Evolutionary conservation across 129 eudicot species (phyloP).

Genomic region (Calendula officinalis): DNA sequence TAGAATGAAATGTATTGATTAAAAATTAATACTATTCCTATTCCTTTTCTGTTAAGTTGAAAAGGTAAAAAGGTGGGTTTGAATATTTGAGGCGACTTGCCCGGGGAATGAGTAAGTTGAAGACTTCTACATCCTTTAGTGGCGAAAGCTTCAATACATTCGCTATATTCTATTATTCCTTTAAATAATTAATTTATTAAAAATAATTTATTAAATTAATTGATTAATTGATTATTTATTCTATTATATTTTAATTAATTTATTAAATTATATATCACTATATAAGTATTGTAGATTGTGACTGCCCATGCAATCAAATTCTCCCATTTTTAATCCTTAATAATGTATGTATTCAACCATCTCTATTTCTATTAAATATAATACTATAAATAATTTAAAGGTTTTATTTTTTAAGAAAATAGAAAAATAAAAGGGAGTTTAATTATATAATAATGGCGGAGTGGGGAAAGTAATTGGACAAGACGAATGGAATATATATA

Average conservation of each 20-base stretch:
- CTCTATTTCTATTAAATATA: background rate
- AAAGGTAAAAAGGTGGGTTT: background rate
- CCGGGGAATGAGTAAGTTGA: constrained; percentile 1
- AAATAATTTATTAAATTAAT: too few relatives aligned
- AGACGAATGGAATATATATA: constrained; percentile 39
- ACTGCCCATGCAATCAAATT: background rate
- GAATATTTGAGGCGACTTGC: constrained; percentile 6
- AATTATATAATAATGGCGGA: constrained; percentile 7
- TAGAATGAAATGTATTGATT: too few relatives aligned
- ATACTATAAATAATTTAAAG: background rate
- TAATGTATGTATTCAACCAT: background rate
- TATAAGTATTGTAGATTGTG: background rate
- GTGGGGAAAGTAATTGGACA: constrained; percentile 25
- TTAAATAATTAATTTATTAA: too few relatives aligned
- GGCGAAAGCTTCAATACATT: constrained; percentile 20
- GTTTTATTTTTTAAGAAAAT: background rate
- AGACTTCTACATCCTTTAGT: constrained; percentile 6
- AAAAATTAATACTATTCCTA: too few relatives aligned
- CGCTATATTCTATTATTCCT: background rate
- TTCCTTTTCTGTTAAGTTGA: background rate
- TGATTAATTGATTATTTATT: too few relatives aligned
- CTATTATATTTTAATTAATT: too few relatives aligned
- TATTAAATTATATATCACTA: too few relatives aligned
- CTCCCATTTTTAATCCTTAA: background rate
- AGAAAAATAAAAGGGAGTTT: background rate